Evolutionary conservation across 768 basidiomycete genomes (phyloP).

Genomic region (Mycena chlorophos): DNA sequence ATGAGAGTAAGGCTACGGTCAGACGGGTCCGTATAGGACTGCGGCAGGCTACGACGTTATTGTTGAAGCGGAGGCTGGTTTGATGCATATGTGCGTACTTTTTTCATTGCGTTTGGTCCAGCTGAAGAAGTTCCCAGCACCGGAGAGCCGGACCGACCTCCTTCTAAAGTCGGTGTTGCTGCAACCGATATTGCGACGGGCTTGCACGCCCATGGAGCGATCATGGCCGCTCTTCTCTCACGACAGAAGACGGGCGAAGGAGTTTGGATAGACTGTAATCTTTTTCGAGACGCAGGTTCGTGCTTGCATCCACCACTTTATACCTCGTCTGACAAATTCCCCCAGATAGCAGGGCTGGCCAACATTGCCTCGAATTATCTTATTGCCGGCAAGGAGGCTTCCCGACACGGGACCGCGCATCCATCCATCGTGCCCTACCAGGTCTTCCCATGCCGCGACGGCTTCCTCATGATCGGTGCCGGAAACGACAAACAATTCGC

Average conservation of each 20-base stretch:
- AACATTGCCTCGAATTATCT: conserved; percentile 95
- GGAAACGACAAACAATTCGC: conserved; percentile 90
- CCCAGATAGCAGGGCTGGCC: conserved; percentile 89
- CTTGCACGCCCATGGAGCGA: conserved; percentile 88
- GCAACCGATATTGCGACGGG: conserved; percentile 88
- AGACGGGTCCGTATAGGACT: conserved; percentile 84
- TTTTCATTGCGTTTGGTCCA: background rate
- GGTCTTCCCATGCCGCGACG: conserved; percentile 83
- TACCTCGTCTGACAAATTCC: conserved; percentile 3
- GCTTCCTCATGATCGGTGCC: conserved; percentile 91
- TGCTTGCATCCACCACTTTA: background rate
- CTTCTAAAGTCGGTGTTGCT: conserved; percentile 94
- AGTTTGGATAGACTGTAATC: conserved; percentile 87
- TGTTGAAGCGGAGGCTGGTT: conserved; percentile 86
- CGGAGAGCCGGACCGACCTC: conserved; percentile 82
- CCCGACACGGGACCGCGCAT: conserved; percentile 88
- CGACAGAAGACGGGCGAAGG: conserved; percentile 84
- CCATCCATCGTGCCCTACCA: conserved; percentile 94
- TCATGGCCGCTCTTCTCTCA: conserved; percentile 86
- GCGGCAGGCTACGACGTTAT: conserved; percentile 88
- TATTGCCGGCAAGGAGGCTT: conserved; percentile 79
- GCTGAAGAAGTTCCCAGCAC: conserved; percentile 50
- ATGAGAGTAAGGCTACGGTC: conserved; percentile 62
- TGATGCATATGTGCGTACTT: conserved; percentile 83
- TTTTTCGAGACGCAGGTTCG: conserved; percentile 88